Conservation (phyloP, 768 basidiomycete species). For the Lyophyllum shimeji region DNA sequence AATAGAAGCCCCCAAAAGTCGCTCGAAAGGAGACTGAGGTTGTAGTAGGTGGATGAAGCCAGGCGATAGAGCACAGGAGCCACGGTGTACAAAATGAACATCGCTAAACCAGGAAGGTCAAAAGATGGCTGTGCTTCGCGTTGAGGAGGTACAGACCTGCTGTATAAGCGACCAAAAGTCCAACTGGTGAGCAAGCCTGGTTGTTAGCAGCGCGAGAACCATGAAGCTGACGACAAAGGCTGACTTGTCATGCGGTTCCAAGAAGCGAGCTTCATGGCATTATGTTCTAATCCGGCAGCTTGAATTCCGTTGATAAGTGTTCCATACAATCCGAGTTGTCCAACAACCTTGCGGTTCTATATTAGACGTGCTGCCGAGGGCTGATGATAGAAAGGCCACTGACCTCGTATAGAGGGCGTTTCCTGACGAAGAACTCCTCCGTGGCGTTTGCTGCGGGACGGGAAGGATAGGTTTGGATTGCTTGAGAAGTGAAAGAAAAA, state of each 20-base stretch:
- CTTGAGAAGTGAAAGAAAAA: neutral
- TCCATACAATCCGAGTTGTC: slow-evolving; percentile 86
- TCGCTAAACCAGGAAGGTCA: slow-evolving; percentile 41
- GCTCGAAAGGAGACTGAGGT: slow-evolving; percentile 81
- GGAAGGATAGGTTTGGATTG: neutral
- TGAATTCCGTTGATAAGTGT: slow-evolving; percentile 78
- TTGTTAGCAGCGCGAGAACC: neutral
- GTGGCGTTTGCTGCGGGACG: slow-evolving; percentile 70
- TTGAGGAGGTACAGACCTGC: slow-evolving; percentile 26
- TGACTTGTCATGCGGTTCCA: slow-evolving; percentile 75
- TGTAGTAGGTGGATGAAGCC: slow-evolving; percentile 84
- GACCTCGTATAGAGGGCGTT: slow-evolving; percentile 76
- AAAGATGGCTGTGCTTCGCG: neutral
- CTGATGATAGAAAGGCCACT: neutral
- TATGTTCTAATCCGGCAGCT: slow-evolving; percentile 72
- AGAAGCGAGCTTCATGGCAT: slow-evolving; percentile 57
- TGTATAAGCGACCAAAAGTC: slow-evolving; percentile 41
- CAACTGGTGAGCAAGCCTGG: slow-evolving; percentile 29
- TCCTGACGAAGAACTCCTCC: slow-evolving; percentile 84
- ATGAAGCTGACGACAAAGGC: slow-evolving; percentile 20
- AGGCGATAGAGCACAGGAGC: slow-evolving; percentile 85
- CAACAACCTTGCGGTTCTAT: slow-evolving; percentile 55
- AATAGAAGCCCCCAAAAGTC: slow-evolving; percentile 89
- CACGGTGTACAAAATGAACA: slow-evolving; percentile 84
- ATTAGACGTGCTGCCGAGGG: neutral